Evolutionary conservation across 495 filamentous ascomycete genomes (phyloP).

Genomic region (Neurospora sp.): DNA sequence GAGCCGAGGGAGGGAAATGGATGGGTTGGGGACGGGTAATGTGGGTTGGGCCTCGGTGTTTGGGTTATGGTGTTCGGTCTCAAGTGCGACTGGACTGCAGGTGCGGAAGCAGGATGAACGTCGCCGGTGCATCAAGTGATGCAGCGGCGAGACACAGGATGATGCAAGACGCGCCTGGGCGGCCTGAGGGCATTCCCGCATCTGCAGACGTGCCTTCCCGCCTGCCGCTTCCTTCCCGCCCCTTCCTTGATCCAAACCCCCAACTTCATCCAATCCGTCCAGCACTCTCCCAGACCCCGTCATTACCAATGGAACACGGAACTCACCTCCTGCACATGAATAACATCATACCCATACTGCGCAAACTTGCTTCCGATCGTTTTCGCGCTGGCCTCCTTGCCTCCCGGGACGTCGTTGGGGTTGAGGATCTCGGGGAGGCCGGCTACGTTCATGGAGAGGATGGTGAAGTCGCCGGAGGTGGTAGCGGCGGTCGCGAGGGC

Average conservation of each 20-base stretch:
- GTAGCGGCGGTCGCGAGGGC: background rate
- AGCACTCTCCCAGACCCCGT: background rate
- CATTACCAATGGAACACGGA: too few species aligned
- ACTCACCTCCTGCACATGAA: conserved; percentile 50
- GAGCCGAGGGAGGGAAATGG: background rate
- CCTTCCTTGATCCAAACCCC: background rate
- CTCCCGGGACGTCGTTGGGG: conserved; percentile 40
- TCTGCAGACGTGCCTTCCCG: background rate
- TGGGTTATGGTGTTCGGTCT: background rate
- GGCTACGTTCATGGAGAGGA: conserved; percentile 51
- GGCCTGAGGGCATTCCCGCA: too few species aligned
- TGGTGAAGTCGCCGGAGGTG: conserved; percentile 32
- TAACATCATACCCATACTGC: conserved; percentile 44
- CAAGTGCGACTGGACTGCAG: background rate
- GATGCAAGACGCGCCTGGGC: background rate
- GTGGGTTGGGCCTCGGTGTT: too few species aligned
- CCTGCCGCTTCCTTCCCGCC: background rate
- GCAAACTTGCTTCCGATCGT: conserved; percentile 40
- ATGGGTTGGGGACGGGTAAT: background rate
- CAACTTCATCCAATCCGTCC: background rate
- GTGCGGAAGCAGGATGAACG: background rate
- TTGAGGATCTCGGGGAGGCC: conserved; percentile 47
- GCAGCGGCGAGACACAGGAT: background rate
- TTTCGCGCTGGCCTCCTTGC: conserved; percentile 41
- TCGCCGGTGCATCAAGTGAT: background rate